phyloP scores from a whole-genome alignment of 1,284 basidiomycete genomes.

The Cutaneotrichosporon sp. region DNA sequence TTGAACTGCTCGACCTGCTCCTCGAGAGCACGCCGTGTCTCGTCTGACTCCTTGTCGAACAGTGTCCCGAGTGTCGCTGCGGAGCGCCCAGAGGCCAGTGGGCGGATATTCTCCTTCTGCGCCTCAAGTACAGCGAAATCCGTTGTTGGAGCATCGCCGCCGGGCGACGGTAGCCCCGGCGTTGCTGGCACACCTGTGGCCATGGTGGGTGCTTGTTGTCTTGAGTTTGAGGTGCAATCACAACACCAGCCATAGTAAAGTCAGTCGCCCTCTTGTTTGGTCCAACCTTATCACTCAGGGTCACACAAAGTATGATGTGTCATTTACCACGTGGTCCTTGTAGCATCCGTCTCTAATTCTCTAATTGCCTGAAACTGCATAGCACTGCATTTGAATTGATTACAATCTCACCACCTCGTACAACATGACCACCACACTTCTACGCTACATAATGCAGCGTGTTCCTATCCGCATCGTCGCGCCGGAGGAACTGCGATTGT shows the following conservation, averaged over 20 bases:
- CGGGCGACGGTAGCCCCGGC: slow-evolving; percentile 7
- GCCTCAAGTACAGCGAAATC: slow-evolving; percentile 52
- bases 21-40: slow-evolving; percentile 47
- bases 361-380: background rate
- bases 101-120: slow-evolving; percentile 59
- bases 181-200: background rate
- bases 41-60: slow-evolving; percentile 45
- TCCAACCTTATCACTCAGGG: background rate
- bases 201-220: background rate
- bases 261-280: slow-evolving; percentile 11
- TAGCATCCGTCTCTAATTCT: background rate
- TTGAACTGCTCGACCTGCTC: slow-evolving; percentile 48
- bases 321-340: background rate
- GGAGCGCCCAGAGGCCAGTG: slow-evolving; percentile 53
- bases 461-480: slow-evolving; percentile 62
- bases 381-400: background rate
- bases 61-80: slow-evolving; percentile 54
- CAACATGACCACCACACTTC: background rate
- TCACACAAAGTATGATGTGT: slow-evolving; percentile 2
- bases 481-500: slow-evolving; percentile 53
- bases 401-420: background rate
- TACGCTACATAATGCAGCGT: slow-evolving; percentile 72
- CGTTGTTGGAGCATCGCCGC: slow-evolving; percentile 36
- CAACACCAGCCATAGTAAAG: background rate
- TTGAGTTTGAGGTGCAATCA: background rate